Conservation (phyloP, 1,284 basidiomycete species). For the Ceratobasidium sp. region DNA sequence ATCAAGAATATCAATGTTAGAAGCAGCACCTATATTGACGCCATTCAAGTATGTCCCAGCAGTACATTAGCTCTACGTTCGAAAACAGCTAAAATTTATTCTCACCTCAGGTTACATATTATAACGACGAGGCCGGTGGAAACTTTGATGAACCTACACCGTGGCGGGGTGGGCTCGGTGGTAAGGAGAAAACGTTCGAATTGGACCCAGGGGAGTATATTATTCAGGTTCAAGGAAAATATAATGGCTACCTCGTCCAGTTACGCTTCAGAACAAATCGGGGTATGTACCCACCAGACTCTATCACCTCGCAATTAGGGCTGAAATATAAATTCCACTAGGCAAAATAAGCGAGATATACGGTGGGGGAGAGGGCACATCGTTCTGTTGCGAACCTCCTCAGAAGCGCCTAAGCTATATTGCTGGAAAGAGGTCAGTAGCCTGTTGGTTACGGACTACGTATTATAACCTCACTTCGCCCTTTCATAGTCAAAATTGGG, state of each 20-base stretch:
- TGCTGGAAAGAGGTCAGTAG: not conserved
- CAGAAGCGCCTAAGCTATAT: not conserved
- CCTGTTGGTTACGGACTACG: too few species aligned
- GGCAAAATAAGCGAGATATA: not conserved
- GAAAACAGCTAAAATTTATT: not conserved
- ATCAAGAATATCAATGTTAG: not conserved
- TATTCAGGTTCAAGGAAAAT: not conserved
- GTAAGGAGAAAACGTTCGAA: not conserved
- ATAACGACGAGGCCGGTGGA: not conserved
- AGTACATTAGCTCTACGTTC: too few species aligned
- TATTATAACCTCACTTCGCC: too few species aligned
- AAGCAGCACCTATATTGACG: conserved; percentile 9
- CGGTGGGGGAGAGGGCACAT: not conserved
- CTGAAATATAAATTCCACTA: not conserved
- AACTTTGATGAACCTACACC: not conserved
- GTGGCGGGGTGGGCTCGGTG: not conserved
- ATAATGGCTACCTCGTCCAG: not conserved
- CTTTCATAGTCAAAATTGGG: not conserved
- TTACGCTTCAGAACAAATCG: not conserved
- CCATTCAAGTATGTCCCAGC: conserved; percentile 15
- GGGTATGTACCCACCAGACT: not conserved
- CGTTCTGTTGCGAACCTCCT: conserved; percentile 5
- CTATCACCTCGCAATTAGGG: too few species aligned
- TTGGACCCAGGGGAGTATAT: conserved; percentile 22
- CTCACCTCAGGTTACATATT: not conserved